phyloP scores from a whole-genome alignment of 2,329 filamentous ascomycete genomes.

The Periconia sp. region DNA sequence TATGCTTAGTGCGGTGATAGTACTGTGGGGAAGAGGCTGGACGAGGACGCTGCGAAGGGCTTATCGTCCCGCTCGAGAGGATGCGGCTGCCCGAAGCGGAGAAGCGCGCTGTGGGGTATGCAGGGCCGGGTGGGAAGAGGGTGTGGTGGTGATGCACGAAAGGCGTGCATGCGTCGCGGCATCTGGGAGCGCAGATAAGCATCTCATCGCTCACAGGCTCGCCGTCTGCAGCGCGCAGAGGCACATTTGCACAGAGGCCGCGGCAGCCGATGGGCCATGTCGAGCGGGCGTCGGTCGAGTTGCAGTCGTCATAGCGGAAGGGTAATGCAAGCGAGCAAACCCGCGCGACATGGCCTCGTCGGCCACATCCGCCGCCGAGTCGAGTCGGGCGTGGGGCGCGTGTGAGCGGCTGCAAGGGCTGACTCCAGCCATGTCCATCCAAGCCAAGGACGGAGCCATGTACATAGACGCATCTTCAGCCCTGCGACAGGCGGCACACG shows the following conservation, averaged over 20 bases:
- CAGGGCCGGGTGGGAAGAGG: constrained; percentile 13
- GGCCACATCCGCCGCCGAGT: too few species aligned
- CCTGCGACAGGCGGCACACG: constrained; percentile 20
- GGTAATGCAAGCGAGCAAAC: constrained; percentile 2
- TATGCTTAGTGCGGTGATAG: too few species aligned
- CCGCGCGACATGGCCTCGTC: too few species aligned
- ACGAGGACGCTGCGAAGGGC: too few species aligned
- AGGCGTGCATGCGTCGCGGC: constrained; percentile 23
- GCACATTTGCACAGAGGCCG: neutral
- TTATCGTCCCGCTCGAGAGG: neutral
- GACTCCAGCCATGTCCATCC: constrained; percentile 6
- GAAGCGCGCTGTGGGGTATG: constrained; percentile 13
- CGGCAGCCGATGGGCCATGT: constrained; percentile 4
- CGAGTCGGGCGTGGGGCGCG: neutral
- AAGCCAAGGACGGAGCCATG: too few species aligned
- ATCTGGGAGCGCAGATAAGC: constrained; percentile 34
- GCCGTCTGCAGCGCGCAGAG: too few species aligned
- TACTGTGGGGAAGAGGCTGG: too few species aligned
- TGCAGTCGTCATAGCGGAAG: constrained; percentile 1
- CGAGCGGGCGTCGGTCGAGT: neutral
- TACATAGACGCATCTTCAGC: constrained; percentile 13
- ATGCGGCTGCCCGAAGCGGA: constrained; percentile 2
- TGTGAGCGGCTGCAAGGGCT: constrained; percentile 1
- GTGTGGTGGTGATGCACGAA: constrained; percentile 25
- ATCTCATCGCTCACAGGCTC: constrained; percentile 31